Conservation (phyloP, 1,139 yeast species). For the Kluyveromyces sp. region DNA sequence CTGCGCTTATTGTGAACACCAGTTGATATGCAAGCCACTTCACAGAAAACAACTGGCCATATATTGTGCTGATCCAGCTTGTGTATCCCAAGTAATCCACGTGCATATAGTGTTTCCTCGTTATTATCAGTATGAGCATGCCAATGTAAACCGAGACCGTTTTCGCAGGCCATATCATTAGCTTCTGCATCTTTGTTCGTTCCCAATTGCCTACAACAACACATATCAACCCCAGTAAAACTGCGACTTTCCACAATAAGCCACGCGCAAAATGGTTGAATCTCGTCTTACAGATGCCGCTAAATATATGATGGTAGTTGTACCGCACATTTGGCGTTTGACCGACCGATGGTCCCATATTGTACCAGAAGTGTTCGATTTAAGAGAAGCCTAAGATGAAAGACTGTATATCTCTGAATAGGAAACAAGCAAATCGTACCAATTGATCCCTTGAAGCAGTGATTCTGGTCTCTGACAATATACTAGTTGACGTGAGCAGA, state of each 20-base stretch:
- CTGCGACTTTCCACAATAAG: slow-evolving; percentile 32
- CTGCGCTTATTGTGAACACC: slow-evolving; percentile 34
- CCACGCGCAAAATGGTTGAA: slow-evolving; percentile 35
- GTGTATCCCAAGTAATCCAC: slow-evolving; percentile 47
- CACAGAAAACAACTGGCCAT: slow-evolving; percentile 41
- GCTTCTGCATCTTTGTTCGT: slow-evolving; percentile 19
- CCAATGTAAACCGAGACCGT: slow-evolving; percentile 32
- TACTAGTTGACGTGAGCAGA: too few species aligned
- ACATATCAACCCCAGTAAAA: slow-evolving; percentile 28
- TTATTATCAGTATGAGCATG: slow-evolving; percentile 39
- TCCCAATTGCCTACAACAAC: slow-evolving; percentile 22
- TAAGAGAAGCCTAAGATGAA: too few species aligned
- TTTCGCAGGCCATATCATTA: slow-evolving; percentile 30
- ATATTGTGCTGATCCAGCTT: slow-evolving; percentile 43
- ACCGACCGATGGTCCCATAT: neutral
- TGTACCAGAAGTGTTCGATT: neutral
- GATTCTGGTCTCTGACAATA: too few species aligned
- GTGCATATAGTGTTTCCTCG: slow-evolving; percentile 45
- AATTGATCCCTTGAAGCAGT: too few species aligned
- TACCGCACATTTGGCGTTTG: slow-evolving; percentile 21
- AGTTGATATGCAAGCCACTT: slow-evolving; percentile 34
- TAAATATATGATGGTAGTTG: slow-evolving; percentile 35
- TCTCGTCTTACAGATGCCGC: slow-evolving; percentile 36
- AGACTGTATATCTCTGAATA: too few species aligned
- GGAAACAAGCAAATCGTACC: too few species aligned